Conservation (phyloP, 805 yeast genomes). For the Candida michaelii region DNA sequence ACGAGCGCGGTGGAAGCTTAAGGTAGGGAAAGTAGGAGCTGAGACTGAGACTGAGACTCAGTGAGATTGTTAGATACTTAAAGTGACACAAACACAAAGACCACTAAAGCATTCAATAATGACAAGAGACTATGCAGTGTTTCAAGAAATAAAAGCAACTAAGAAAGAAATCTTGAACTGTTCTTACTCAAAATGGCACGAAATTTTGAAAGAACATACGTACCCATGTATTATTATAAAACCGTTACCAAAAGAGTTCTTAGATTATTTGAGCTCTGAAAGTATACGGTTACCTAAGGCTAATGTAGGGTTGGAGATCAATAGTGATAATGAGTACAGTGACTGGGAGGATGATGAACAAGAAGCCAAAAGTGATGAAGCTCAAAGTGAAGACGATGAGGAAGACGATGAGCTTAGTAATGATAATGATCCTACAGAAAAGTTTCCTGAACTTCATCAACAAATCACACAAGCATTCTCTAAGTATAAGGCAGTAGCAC, state of each 20-base stretch:
- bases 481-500: slow-evolving; percentile 62
- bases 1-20: too few relatives aligned
- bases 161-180: slow-evolving; percentile 32
- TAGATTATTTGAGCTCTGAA: slow-evolving; percentile 32
- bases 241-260: slow-evolving; percentile 35
- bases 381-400: slow-evolving; percentile 41
- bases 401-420: slow-evolving; percentile 61
- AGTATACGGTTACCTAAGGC: slow-evolving; percentile 23
- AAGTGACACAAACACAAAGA: too few relatives aligned
- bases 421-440: slow-evolving; percentile 7
- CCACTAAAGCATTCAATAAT: slow-evolving; percentile 1
- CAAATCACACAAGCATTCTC: slow-evolving; percentile 46
- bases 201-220: slow-evolving; percentile 20
- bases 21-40: too few relatives aligned
- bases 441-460: slow-evolving; percentile 61
- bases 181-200: slow-evolving; percentile 36
- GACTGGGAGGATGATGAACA: slow-evolving; percentile 61
- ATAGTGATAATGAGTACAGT: slow-evolving; percentile 65
- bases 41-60: too few relatives aligned
- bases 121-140: slow-evolving; percentile 25
- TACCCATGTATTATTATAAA: slow-evolving; percentile 25
- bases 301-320: slow-evolving; percentile 23
- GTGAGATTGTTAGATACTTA: too few relatives aligned
- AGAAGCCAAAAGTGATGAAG: slow-evolving; percentile 31
- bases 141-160: slow-evolving; percentile 26